These are phyloP conservation scores for Phyllachora maydis DNA, from an alignment of 2,329 filamentous ascomycete species.

Conservation along the genomic window DNA sequence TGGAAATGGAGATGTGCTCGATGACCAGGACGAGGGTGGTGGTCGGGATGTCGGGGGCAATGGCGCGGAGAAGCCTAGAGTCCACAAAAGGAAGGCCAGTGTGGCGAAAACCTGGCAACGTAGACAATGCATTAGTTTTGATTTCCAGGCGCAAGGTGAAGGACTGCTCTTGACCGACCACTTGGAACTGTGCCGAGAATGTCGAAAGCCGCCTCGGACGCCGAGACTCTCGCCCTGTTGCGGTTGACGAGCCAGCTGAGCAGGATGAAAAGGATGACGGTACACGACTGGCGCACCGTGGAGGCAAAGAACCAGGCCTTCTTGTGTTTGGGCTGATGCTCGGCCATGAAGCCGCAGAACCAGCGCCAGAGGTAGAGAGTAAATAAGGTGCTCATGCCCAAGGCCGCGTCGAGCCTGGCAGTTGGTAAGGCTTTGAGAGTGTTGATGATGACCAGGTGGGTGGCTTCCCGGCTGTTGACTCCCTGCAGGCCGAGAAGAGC, in stretches of 20 bases:
- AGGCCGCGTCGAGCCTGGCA: constrained; percentile 44
- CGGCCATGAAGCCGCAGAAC: constrained; percentile 37
- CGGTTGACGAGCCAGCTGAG: constrained; percentile 70
- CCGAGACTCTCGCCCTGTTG: constrained; percentile 21
- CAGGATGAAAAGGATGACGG: constrained; percentile 68
- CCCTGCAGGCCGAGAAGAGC: constrained; percentile 18
- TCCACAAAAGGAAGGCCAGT: constrained; percentile 56
- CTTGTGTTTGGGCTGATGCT: constrained; percentile 34
- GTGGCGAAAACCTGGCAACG: constrained; percentile 71
- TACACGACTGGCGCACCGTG: constrained; percentile 56
- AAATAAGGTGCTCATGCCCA: constrained; percentile 46
- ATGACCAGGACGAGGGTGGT: constrained; percentile 85
- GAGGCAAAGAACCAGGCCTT: constrained; percentile 53
- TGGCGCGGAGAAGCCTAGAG: constrained; percentile 40
- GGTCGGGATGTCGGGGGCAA: constrained; percentile 56
- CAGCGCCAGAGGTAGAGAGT: constrained; percentile 45
- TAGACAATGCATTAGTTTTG: constrained; percentile 2
- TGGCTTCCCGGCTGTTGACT: constrained; percentile 21
- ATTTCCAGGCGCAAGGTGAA: not conserved
- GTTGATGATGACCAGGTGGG: constrained; percentile 22
- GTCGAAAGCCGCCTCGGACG: constrained; percentile 42
- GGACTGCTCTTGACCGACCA: constrained; percentile 20
- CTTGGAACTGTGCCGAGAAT: constrained; percentile 60
- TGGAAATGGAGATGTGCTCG: constrained; percentile 94
- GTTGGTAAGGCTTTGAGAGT: constrained; percentile 16